These are phyloP conservation scores for Boeremia exigua DNA, from an alignment of 2,329 filamentous ascomycete species.

Conservation along the genomic window DNA sequence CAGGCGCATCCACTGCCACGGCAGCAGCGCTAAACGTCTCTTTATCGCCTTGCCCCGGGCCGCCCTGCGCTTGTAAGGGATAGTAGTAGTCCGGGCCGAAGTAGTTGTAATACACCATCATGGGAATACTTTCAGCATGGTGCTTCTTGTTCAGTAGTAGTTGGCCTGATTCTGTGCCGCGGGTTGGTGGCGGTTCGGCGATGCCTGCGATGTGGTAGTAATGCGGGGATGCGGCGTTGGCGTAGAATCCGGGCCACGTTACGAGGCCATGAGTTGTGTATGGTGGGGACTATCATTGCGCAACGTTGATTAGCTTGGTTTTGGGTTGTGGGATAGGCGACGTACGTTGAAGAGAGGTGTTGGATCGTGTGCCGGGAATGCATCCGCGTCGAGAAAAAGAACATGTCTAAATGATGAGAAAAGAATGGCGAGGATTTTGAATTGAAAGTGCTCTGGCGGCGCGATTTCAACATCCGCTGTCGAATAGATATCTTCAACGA, in stretches of 20 bases:
- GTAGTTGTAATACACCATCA: background rate
- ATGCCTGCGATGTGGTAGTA: background rate
- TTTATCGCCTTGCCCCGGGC: background rate
- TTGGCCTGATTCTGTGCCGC: background rate
- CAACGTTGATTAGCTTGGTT: background rate
- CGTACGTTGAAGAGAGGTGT: background rate
- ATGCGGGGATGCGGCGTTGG: background rate
- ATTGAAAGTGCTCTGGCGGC: background rate
- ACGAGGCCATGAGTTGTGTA: background rate
- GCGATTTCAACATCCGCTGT: background rate
- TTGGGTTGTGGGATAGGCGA: background rate
- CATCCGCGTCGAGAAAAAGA: background rate
- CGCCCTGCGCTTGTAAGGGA: background rate
- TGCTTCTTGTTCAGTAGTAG: background rate
- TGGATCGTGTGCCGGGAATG: background rate
- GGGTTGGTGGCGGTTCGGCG: background rate
- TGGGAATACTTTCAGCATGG: background rate
- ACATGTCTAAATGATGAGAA: background rate
- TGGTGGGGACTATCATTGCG: background rate
- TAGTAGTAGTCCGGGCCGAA: background rate
- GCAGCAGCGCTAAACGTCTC: background rate
- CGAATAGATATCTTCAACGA: background rate
- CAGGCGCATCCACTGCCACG: background rate
- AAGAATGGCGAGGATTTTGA: background rate
- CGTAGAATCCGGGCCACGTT: background rate